A percentile compares a stretch with the other conserved stretches of the same genome.
Evolutionary conservation across 2,329 filamentous ascomycete genomes (phyloP).

Genomic region (Sclerotiophoma versabilis): DNA sequence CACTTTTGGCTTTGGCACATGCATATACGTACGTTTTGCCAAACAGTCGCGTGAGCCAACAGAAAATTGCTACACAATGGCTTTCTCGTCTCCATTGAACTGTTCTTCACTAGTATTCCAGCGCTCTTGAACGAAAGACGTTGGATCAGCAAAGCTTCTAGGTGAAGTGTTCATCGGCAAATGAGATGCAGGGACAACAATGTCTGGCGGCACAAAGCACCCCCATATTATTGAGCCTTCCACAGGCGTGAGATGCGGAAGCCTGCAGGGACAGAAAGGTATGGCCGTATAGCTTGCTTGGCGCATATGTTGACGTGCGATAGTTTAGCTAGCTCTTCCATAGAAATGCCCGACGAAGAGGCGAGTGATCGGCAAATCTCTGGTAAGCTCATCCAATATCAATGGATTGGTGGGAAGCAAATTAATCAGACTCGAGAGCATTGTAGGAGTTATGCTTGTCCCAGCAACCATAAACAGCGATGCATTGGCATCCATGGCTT

Average conservation of each 20-base stretch:
- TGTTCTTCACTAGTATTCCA: conserved; percentile 46
- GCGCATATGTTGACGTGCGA: conserved; percentile 51
- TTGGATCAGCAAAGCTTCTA: conserved; percentile 46
- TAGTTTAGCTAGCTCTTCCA: conserved; percentile 40
- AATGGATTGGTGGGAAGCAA: conserved; percentile 41
- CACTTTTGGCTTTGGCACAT: conserved; percentile 12
- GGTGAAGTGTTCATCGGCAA: conserved; percentile 25
- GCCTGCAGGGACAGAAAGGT: conserved; percentile 51
- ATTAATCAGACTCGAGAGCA: conserved; percentile 50
- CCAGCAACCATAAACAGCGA: conserved; percentile 53
- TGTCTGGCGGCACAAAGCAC: conserved; percentile 42
- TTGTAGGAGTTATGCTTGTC: conserved; percentile 55
- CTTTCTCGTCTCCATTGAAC: conserved; percentile 39
- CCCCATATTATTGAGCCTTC: conserved; percentile 50
- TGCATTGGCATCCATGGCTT: conserved; percentile 51
- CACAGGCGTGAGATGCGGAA: conserved; percentile 45
- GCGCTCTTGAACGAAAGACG: conserved; percentile 51
- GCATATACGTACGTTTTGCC: conserved; percentile 43
- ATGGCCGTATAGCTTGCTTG: conserved; percentile 53
- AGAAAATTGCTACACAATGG: conserved; percentile 54
- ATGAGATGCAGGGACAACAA: conserved; percentile 26
- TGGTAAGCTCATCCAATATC: conserved; percentile 33
- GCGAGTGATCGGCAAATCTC: conserved; percentile 41
- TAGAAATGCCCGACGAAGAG: conserved; percentile 43
- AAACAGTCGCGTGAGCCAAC: conserved; percentile 52